phyloP scores from a whole-genome alignment of 257 asterid genomes.

The Phtheirospermum japonicum region DNA sequence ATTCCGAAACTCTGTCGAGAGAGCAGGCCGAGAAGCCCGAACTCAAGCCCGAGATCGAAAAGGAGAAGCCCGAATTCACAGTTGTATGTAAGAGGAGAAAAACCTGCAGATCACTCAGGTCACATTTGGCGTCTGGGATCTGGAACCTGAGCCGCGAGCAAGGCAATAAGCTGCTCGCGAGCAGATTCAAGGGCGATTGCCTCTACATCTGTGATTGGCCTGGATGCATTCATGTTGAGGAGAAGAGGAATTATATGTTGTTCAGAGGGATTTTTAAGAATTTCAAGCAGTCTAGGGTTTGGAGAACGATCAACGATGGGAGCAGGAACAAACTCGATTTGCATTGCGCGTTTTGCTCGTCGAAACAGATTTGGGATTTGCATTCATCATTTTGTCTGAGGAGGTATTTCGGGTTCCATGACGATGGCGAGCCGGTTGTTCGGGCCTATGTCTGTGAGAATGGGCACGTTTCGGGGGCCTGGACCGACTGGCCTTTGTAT shows the following conservation, averaged over 20 bases:
- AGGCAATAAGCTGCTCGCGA: constrained; percentile 77
- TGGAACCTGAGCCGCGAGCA: constrained; percentile 89
- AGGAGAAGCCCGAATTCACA: constrained; percentile 24
- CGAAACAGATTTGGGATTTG: constrained; percentile 76
- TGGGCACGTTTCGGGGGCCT: constrained; percentile 94
- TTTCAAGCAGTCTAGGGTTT: constrained; percentile 85
- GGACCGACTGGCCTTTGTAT: constrained; percentile 95
- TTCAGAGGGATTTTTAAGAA: constrained; percentile 84
- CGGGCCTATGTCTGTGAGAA: constrained; percentile 91
- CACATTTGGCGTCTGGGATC: constrained; percentile 66
- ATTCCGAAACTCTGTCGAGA: constrained; percentile 41
- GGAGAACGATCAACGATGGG: constrained; percentile 93
- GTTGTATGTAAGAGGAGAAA: constrained; percentile 48
- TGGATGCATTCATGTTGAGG: constrained; percentile 78
- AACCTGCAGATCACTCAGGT: constrained; percentile 39
- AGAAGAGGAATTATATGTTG: constrained; percentile 87
- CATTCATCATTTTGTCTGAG: constrained; percentile 83
- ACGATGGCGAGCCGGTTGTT: constrained; percentile 89
- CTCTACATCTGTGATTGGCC: constrained; percentile 91
- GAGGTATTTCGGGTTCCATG: constrained; percentile 79
- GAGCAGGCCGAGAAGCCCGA: constrained; percentile 31
- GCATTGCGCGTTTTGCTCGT: constrained; percentile 66
- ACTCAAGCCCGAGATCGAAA: constrained; percentile 29
- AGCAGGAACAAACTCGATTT: constrained; percentile 51
- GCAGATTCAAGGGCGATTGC: constrained; percentile 78